Evolutionary conservation across 305 asterid species (phyloP).

Genomic region (Fraxinus paxiana): DNA sequence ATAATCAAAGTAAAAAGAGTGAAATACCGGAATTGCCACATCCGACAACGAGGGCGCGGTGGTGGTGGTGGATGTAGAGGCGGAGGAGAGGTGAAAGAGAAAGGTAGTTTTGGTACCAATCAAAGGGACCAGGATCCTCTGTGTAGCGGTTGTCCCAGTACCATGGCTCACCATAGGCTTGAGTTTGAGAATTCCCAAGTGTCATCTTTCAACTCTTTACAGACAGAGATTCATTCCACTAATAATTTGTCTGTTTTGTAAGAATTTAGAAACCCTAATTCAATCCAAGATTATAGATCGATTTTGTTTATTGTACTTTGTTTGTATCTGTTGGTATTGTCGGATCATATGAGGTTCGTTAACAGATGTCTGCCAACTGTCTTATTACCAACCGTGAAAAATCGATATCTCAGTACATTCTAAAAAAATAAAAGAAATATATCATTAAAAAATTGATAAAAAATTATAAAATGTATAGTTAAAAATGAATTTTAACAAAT

Average conservation of each 20-base stretch:
- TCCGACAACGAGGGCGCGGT: constrained; percentile 63
- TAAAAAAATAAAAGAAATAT: neutral
- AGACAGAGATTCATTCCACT: neutral
- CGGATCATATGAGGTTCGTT: neutral
- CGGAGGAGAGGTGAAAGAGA: constrained; percentile 63
- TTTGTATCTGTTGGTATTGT: neutral
- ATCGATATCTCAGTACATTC: neutral
- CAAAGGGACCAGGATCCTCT: constrained; percentile 50
- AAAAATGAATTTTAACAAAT: neutral
- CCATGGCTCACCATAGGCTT: constrained; percentile 70
- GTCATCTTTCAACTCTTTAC: neutral
- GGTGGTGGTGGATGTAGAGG: constrained; percentile 50
- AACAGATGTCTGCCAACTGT: neutral
- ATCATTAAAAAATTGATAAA: neutral
- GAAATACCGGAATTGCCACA: constrained; percentile 66
- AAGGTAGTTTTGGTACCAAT: constrained; percentile 71
- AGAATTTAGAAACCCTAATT: neutral
- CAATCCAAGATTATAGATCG: neutral
- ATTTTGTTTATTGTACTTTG: neutral
- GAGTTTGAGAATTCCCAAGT: constrained; percentile 16
- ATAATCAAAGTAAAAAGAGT: neutral
- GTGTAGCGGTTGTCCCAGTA: constrained; percentile 75
- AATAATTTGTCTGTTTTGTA: neutral
- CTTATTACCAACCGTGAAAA: neutral
- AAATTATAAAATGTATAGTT: too few species aligned